A percentile compares a stretch with the other conserved stretches of the same genome.
Conservation (phyloP, 1,139 yeast genomes). For the Saccharomyces hybrid region DNA sequence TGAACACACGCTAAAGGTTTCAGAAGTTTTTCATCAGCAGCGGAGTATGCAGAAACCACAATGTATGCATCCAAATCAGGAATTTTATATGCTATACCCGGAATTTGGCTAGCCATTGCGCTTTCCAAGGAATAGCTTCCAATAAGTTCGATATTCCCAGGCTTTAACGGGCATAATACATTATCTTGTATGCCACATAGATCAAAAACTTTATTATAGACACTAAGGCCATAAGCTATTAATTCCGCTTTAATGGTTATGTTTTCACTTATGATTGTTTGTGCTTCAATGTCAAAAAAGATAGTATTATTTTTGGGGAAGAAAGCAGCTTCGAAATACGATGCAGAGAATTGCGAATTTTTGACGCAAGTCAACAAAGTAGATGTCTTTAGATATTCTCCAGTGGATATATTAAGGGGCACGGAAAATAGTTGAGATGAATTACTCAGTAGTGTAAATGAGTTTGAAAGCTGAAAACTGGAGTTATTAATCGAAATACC, state of each 20-base stretch:
- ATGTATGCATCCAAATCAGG: conserved; percentile 96
- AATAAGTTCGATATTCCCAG: conserved; percentile 77
- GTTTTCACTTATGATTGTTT: conserved; percentile 70
- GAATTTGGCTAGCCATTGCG: conserved; percentile 48
- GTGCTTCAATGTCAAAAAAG: conserved; percentile 63
- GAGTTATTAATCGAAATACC: background rate
- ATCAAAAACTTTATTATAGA: conserved; percentile 47
- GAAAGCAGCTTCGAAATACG: conserved; percentile 67
- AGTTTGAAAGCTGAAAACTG: background rate
- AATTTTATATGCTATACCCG: conserved; percentile 76
- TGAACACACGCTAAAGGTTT: conserved; percentile 83
- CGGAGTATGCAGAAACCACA: conserved; percentile 55
- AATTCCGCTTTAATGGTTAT: conserved; percentile 63
- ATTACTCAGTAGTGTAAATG: background rate
- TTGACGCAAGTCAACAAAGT: conserved; percentile 94
- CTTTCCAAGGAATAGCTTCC: conserved; percentile 42
- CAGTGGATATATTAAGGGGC: background rate
- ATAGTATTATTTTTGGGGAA: conserved; percentile 60
- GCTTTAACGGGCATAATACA: conserved; percentile 70
- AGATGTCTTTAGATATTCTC: conserved; percentile 37
- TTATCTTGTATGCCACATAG: conserved; percentile 56
- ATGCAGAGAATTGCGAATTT: conserved; percentile 78
- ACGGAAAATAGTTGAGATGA: background rate
- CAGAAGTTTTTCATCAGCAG: conserved; percentile 33
- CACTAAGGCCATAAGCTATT: conserved; percentile 78